Evolutionary conservation across 768 basidiomycete genomes (phyloP).

Genomic region (Pleurotus platypus): DNA sequence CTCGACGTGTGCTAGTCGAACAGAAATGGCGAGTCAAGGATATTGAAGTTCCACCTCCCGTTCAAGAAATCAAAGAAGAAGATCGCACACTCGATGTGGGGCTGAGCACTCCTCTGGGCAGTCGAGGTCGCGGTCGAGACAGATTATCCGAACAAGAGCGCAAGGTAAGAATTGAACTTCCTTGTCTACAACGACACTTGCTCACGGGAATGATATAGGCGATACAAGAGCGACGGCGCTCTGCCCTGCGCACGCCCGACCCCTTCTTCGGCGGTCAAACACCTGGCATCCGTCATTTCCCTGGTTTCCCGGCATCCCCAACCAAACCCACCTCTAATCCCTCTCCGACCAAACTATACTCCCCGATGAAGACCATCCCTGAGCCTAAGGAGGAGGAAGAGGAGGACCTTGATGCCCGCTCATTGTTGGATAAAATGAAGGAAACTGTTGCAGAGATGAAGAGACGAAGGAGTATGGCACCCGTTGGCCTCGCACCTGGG

Average conservation of each 20-base stretch:
- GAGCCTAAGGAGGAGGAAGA: conserved; percentile 20
- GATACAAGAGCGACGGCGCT: conserved; percentile 59
- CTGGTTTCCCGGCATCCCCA: conserved; percentile 42
- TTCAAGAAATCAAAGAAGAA: background rate
- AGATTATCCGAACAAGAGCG: conserved; percentile 42
- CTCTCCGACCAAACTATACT: conserved; percentile 6
- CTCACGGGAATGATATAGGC: conserved; percentile 30
- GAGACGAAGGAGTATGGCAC: conserved; percentile 34
- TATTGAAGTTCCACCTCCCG: conserved; percentile 37
- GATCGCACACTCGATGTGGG: background rate
- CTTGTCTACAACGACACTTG: background rate
- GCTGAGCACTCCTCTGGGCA: conserved; percentile 12
- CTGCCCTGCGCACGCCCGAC: conserved; percentile 47
- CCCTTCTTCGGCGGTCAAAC: conserved; percentile 14
- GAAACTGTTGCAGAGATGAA: conserved; percentile 47
- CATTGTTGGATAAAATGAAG: conserved; percentile 45
- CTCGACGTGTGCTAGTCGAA: conserved; percentile 44
- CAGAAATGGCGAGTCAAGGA: conserved; percentile 57
- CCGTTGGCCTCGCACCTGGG: conserved; percentile 9
- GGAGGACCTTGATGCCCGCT: conserved; percentile 34
- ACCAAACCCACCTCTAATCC: conserved; percentile 12
- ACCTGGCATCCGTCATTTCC: conserved; percentile 28
- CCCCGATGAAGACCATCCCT: conserved; percentile 4
- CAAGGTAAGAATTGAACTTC: conserved; percentile 24
- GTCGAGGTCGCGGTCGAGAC: conserved; percentile 9